Conservation (phyloP, 192 early-diverging fungal species). For the Anaeromyces robustus region DNA sequence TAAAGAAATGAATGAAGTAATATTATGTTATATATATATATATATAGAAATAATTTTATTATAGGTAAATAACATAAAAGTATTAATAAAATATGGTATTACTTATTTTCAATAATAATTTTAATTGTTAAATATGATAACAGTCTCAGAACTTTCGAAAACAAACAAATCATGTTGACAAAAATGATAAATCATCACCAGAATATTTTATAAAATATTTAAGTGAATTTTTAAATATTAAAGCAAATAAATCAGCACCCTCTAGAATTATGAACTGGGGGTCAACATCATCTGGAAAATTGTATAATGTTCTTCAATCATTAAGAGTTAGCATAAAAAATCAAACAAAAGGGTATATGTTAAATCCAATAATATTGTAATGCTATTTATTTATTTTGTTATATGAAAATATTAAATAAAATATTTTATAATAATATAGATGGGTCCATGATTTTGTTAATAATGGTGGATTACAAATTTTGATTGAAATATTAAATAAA, state of each 20-base stretch:
- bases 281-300: not conserved
- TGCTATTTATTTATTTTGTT: too few species aligned
- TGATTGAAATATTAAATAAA: not conserved
- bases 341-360: not conserved
- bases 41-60: too few species aligned
- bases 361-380: too few species aligned
- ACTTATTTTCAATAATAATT: too few species aligned
- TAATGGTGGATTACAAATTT: not conserved
- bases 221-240: not conserved
- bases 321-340: not conserved
- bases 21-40: not conserved
- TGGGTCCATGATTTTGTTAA: not conserved
- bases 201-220: not conserved
- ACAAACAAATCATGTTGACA: not conserved
- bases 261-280: not conserved
- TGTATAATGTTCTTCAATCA: not conserved
- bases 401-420: too few species aligned
- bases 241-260: not conserved
- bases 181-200: not conserved
- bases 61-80: too few species aligned
- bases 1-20: not conserved
- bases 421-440: not conserved
- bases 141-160: not conserved
- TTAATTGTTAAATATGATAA: too few species aligned
- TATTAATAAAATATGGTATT: too few species aligned